Percentiles rank a stretch among this genome's conserved stretches.
Evolutionary conservation across 1,139 yeast genomes (phyloP).

Genomic region (Candida sanyaensis): DNA sequence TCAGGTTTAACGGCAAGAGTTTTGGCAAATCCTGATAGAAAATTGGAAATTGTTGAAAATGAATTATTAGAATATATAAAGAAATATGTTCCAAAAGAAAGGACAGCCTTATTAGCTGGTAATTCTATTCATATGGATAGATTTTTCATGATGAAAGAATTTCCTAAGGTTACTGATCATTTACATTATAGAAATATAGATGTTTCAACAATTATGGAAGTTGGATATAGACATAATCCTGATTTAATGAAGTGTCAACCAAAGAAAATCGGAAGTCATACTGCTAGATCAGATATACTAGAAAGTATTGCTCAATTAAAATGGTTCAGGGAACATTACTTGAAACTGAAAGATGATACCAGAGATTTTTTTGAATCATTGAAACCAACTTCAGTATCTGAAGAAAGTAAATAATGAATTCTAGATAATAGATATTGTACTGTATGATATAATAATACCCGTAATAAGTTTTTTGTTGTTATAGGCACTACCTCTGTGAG

Average conservation of each 20-base stretch:
- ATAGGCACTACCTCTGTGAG: neutral
- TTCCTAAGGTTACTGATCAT: slow-evolving; percentile 72
- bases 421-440: too few relatives aligned
- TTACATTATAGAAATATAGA: slow-evolving; percentile 86
- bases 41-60: slow-evolving; percentile 58
- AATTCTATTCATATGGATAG: slow-evolving; percentile 92
- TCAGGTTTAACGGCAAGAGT: slow-evolving; percentile 81
- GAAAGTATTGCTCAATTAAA: slow-evolving; percentile 84
- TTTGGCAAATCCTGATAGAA: slow-evolving; percentile 51
- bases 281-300: slow-evolving; percentile 83
- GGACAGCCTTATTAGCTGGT: slow-evolving; percentile 78
- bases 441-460: neutral
- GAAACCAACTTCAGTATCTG: neutral
- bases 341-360: slow-evolving; percentile 31
- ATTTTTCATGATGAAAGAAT: slow-evolving; percentile 77
- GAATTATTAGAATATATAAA: slow-evolving; percentile 66
- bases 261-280: slow-evolving; percentile 66
- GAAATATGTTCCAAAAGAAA: slow-evolving; percentile 52
- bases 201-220: slow-evolving; percentile 81
- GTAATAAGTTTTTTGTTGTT: neutral
- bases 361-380: slow-evolving; percentile 9
- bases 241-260: slow-evolving; percentile 59
- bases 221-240: slow-evolving; percentile 78
- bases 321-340: slow-evolving; percentile 74
- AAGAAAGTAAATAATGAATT: neutral